These are phyloP conservation scores for Fereydounia khargensis DNA, from an alignment of 1,284 basidiomycete species.

Conservation along the genomic window DNA sequence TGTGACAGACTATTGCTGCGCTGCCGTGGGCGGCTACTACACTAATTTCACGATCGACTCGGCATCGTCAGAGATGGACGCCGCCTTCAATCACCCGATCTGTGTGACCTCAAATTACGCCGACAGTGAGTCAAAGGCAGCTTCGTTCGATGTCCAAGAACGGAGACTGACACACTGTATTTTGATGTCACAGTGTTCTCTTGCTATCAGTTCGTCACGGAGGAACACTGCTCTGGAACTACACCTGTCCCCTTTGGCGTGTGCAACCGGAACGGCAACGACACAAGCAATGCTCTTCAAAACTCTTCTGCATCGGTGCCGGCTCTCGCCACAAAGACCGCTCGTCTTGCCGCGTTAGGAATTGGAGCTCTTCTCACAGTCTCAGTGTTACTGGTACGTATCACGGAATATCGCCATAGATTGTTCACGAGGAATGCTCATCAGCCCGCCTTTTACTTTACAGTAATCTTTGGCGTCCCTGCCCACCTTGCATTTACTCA, in stretches of 20 bases:
- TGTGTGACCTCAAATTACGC: slow-evolving; percentile 33
- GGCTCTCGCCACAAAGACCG: too few species aligned
- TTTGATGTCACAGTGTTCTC: slow-evolving; percentile 14
- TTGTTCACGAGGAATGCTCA: too few species aligned
- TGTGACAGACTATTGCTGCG: slow-evolving; percentile 44
- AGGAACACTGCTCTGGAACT: slow-evolving; percentile 24
- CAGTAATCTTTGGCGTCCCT: too few species aligned
- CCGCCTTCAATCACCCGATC: slow-evolving; percentile 27
- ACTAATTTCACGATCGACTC: slow-evolving; percentile 16
- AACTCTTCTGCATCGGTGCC: too few species aligned
- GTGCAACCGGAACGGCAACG: slow-evolving; percentile 22
- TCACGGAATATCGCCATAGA: too few species aligned
- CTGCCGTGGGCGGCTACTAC: slow-evolving; percentile 37
- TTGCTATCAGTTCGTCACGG: slow-evolving; percentile 36
- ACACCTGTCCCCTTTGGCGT: slow-evolving; percentile 31
- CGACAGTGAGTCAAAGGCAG: slow-evolving; percentile 22
- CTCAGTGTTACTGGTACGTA: too few species aligned
- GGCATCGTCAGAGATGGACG: slow-evolving; percentile 13
- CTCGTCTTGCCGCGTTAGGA: too few species aligned
- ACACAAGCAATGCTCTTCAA: slow-evolving; percentile 20
- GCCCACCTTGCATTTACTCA: too few species aligned
- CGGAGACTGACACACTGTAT: neutral
- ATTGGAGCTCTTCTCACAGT: too few species aligned
- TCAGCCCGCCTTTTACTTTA: too few species aligned
- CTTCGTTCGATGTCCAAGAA: too few species aligned